Percentiles rank a stretch among this genome's conserved stretches.
Conservation (phyloP, 139 green algal species). For the Limnomonas spitsbergensis region DNA sequence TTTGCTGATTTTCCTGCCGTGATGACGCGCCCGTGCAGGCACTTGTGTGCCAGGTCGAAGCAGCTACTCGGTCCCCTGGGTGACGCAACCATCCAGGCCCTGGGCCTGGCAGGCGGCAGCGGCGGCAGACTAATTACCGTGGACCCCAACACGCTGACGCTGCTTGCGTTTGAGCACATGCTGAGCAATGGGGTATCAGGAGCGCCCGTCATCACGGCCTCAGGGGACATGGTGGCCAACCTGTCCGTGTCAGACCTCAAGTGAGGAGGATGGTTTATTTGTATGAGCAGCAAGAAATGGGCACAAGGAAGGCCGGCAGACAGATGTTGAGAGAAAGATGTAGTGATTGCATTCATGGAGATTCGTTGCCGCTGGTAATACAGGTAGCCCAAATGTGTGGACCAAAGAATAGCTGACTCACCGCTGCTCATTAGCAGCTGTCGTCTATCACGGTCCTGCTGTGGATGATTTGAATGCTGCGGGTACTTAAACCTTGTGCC, state of each 20-base stretch:
- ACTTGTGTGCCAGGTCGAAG: neutral
- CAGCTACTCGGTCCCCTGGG: neutral
- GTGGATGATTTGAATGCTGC: too few species aligned
- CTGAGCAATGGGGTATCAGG: conserved; percentile 47
- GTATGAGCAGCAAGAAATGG: conserved; percentile 47
- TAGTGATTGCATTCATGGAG: too few species aligned
- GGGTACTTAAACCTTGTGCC: too few species aligned
- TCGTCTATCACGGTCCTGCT: too few species aligned
- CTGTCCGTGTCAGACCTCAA: conserved; percentile 62
- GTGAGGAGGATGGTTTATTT: neutral
- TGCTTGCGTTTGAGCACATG: conserved; percentile 69
- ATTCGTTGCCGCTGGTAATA: too few species aligned
- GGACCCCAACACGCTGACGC: conserved; percentile 38
- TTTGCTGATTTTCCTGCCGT: too few species aligned
- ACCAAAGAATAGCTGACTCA: too few species aligned
- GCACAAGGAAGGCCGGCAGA: too few species aligned
- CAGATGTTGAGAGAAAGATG: too few species aligned
- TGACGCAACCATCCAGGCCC: neutral
- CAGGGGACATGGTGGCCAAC: conserved; percentile 70
- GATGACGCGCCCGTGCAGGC: too few species aligned
- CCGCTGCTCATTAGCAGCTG: too few species aligned
- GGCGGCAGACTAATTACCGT: neutral
- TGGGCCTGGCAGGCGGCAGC: neutral
- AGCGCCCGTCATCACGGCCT: conserved; percentile 55
- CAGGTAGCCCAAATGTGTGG: too few species aligned